Evolutionary conservation across 164 flowering plant species (phyloP).

Genomic region (Nymphaea thermarum): DNA sequence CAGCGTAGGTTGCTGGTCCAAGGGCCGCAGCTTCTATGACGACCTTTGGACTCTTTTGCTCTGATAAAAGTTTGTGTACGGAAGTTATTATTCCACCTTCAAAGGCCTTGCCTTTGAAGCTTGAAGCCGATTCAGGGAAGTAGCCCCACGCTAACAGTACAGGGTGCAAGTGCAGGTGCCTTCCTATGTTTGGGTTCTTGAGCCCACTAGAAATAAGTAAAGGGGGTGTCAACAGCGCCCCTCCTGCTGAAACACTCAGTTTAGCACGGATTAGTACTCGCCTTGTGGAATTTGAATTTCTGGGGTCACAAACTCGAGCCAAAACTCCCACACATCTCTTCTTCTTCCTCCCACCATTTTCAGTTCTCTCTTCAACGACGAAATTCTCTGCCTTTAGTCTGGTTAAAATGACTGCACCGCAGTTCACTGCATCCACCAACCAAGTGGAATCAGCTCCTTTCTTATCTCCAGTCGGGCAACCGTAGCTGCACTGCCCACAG

Average conservation of each 20-base stretch:
- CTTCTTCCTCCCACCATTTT: conserved; percentile 8
- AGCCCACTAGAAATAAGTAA: conserved; percentile 56
- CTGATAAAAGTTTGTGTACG: conserved; percentile 16
- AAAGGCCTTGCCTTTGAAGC: conserved; percentile 19
- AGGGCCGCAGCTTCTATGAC: conserved; percentile 23
- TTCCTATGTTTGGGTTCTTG: conserved; percentile 34
- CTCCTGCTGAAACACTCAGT: conserved; percentile 62
- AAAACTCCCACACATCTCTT: conserved; percentile 53
- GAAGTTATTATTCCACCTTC: conserved; percentile 36
- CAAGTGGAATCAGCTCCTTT: conserved; percentile 58
- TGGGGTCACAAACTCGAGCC: conserved; percentile 13
- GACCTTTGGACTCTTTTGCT: conserved; percentile 9
- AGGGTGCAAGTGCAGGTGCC: conserved; percentile 38
- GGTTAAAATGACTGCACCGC: conserved; percentile 60
- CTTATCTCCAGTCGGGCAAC: conserved; percentile 54
- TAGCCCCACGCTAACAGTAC: conserved; percentile 29
- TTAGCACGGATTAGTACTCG: conserved; percentile 48
- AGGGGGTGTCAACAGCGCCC: conserved; percentile 62
- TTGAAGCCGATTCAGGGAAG: conserved; percentile 18
- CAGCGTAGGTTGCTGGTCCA: conserved; percentile 23
- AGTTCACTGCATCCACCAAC: conserved; percentile 63
- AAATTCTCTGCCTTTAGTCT: conserved; percentile 62
- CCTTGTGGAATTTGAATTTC: conserved; percentile 19
- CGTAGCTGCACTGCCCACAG: conserved; percentile 61
- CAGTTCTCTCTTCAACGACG: conserved; percentile 24